phyloP scores from a whole-genome alignment of 1,284 basidiomycete genomes.

The Apiotrichum siamense region DNA sequence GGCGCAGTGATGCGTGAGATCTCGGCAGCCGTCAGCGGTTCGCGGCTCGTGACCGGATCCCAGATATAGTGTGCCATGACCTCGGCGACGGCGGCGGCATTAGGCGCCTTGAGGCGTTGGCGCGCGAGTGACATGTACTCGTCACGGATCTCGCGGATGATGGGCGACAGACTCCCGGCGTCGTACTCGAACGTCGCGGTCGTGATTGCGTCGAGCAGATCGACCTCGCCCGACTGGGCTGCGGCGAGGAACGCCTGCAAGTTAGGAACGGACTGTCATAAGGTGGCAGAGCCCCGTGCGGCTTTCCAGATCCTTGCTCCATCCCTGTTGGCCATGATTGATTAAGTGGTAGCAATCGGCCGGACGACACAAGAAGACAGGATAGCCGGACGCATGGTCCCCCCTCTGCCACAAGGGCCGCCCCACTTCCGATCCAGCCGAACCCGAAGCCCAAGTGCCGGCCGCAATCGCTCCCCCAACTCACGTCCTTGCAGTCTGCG shows the following conservation, averaged over 20 bases:
- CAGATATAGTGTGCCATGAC: conserved; percentile 10
- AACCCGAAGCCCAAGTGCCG: no score
- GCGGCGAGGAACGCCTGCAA: conserved; percentile 16
- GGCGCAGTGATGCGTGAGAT: conserved; percentile 6
- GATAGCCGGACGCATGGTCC: no score
- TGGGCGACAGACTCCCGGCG: conserved; percentile 7
- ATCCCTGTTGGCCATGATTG: no score
- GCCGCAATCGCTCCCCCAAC: conserved; percentile 2
- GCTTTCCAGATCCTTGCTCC: no score
- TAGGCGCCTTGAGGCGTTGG: conserved; percentile 6
- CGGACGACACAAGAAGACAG: no score
- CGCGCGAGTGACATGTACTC: conserved; percentile 16
- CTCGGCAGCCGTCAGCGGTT: background rate
- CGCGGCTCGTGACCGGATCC: conserved; percentile 1
- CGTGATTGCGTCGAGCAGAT: conserved; percentile 22
- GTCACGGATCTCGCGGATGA: conserved; percentile 19
- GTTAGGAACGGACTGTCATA: background rate
- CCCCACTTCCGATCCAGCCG: no score
- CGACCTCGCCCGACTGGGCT: conserved; percentile 9
- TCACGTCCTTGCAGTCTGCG: conserved; percentile 21
- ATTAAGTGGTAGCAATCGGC: no score
- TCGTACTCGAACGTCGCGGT: conserved; percentile 19
- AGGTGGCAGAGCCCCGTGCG: no score
- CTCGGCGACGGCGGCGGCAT: conserved; percentile 2
- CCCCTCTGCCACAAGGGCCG: no score